phyloP scores from a whole-genome alignment of 441 rosid species.

The Populus tomentosa region DNA sequence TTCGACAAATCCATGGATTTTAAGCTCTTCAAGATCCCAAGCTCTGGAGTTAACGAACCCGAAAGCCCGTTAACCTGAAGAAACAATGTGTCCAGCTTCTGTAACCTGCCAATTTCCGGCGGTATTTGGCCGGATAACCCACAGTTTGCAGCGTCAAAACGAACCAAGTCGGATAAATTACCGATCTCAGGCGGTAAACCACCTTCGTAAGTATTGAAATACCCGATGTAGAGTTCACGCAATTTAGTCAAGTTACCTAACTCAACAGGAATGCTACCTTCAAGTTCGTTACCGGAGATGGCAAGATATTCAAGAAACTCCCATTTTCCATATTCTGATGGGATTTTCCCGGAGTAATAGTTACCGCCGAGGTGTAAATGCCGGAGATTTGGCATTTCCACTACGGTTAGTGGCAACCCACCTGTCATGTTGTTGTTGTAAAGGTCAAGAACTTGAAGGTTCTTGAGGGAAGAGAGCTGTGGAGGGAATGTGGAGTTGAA shows the following conservation, averaged over 20 bases:
- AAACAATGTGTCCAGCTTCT: conserved; percentile 80
- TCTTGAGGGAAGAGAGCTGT: conserved; percentile 45
- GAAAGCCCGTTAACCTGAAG: conserved; percentile 80
- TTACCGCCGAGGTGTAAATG: conserved; percentile 94
- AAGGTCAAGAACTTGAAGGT: conserved; percentile 69
- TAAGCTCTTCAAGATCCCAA: conserved; percentile 63
- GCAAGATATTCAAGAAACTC: conserved; percentile 67
- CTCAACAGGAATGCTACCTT: conserved; percentile 69
- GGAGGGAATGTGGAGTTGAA: conserved; percentile 68
- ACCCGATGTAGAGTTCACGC: conserved; percentile 72
- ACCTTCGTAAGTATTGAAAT: conserved; percentile 60
- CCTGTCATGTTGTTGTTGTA: conserved; percentile 92
- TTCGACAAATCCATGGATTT: conserved; percentile 91
- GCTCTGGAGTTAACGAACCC: conserved; percentile 56
- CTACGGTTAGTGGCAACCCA: conserved; percentile 55
- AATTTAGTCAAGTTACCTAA: conserved; percentile 67
- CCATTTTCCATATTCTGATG: conserved; percentile 69
- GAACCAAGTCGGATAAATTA: conserved; percentile 57
- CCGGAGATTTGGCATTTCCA: conserved; percentile 58
- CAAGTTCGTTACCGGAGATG: conserved; percentile 77
- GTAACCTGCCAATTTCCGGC: conserved; percentile 56
- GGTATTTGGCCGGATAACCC: conserved; percentile 75
- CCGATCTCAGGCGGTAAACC: conserved; percentile 83
- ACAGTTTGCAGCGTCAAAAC: conserved; percentile 82
- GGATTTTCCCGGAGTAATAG: conserved; percentile 71